Evolutionary conservation across 2,329 filamentous ascomycete genomes (phyloP), one percentile per base, ranked within the genome.

Genomic region (Purpureocillium lavendulum): DNA sequence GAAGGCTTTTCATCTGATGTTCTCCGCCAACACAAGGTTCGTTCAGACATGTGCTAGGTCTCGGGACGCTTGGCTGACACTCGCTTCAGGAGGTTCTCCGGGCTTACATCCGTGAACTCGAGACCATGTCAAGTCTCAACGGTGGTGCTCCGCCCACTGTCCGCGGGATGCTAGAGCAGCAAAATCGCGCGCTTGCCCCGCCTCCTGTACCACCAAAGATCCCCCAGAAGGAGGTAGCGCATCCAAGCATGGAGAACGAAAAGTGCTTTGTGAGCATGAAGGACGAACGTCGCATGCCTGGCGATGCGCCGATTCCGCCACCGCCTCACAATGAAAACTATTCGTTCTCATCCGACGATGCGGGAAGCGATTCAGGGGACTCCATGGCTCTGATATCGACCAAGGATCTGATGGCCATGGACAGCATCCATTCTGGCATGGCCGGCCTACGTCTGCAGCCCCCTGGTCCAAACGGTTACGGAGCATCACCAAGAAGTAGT

Each of bases 71-170:
- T 32, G 18, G 36, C 49, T 55, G 42, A 54, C 41, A 46, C 39
- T 35, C 21, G 38, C 18, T 21, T 41, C 41, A 80, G 77, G 73
- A 78, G 47, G 64, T 78, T 9, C 57, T 80, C 17, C 66, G 74
- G 44, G 74, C 76, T 15, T 80, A 81, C 49, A 77, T 81, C 32
- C 71, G 73, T 29, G 71, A 77, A 49, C 66, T 80, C 44, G 71
- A 77, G 45, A 67, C 73, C 31, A 62, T 69, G 40, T 61, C 63
- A 29, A 55, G 58, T n/a, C 52, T 60, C 11, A 62, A 64, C 30
- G 65, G 62, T 16, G 66, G 65, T 18, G 56, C 59, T 28, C 66
- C 66, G 11, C 70, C 72, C 3, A 70, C 71, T 2, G 65, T 75
- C 12, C 67, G 73, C 40, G 71, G 73, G 1, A 61, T 78, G 9